Conservation (phyloP, 371 early-diverging fungal genomes). For the Rhizopus delemar region DNA sequence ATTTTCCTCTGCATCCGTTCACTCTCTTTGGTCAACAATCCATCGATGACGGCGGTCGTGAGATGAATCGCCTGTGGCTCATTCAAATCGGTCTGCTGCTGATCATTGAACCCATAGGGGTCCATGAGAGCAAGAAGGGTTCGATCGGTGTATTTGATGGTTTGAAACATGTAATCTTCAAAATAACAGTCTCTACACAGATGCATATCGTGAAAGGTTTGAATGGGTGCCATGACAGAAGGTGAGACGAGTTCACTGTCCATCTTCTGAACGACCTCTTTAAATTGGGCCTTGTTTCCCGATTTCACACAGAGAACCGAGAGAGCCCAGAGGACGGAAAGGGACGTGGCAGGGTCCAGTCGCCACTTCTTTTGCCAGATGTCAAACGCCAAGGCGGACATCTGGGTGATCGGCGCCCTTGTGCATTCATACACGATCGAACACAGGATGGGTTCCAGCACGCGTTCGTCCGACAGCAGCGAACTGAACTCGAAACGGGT, state of each 20-base stretch:
- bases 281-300: slow-evolving; percentile 28
- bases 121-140: slow-evolving; percentile 11
- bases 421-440: slow-evolving; percentile 34
- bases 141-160: slow-evolving; percentile 26
- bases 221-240: slow-evolving; percentile 36
- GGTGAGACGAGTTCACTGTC: slow-evolving; percentile 14
- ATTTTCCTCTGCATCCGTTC: slow-evolving; percentile 17
- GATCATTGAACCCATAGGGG: slow-evolving; percentile 24
- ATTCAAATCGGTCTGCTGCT: slow-evolving; percentile 28
- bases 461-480: slow-evolving; percentile 37
- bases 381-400: slow-evolving; percentile 32
- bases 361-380: slow-evolving; percentile 30
- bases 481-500: slow-evolving; percentile 21
- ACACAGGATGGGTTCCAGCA: slow-evolving; percentile 38
- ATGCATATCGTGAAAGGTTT: slow-evolving; percentile 37
- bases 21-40: slow-evolving; percentile 18
- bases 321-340: slow-evolving; percentile 25
- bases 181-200: slow-evolving; percentile 37
- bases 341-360: slow-evolving; percentile 5
- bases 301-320: slow-evolving; percentile 29
- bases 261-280: slow-evolving; percentile 7
- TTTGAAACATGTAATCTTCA: slow-evolving; percentile 32
- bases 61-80: slow-evolving; percentile 26
- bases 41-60: slow-evolving; percentile 32
- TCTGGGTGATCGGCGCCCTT: slow-evolving; percentile 22